Evolutionary conservation across 139 green algal genomes (phyloP), one percentile per base, ranked within the genome.

Genomic region (Ulvella scutata): DNA sequence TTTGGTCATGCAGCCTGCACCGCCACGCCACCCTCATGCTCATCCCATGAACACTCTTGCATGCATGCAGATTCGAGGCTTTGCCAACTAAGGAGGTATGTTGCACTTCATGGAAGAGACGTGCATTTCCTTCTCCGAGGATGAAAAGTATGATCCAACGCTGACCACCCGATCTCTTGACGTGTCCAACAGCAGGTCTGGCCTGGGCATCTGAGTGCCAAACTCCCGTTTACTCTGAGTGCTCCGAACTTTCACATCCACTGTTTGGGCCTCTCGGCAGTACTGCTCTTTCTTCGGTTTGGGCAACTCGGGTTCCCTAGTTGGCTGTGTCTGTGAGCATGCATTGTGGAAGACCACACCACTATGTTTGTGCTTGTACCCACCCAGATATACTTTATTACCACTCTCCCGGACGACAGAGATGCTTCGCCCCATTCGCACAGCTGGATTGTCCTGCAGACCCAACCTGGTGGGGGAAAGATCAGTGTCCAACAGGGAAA

Each of bases 291-390:
- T 79, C n/a, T 37, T 79, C 40, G 74, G 72, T 36, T 59, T 77
- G 73, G 9, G 28, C 51, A 77, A 82, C 61, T 83, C 79, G 72
- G 84, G 73, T 23, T 76, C 80, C 62, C 79, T 67, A 21, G 79
- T n/a, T n/a, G n/a, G n/a, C n/a, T n/a, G 73, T n/a, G 89, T 92
- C 82, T 93, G 85, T 4, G 72, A 88, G n/a, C 28, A 43, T 20
- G 86, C 87, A 77, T 96, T 85, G 76, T 92, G 88, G 82, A 88
- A 94, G 13, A 87, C 43, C 1, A 76, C 43, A n/a, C 86, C 85
- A 0, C 44, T 87, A 23, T 74, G 75, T 62, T 88, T 89, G 80
- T 92, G 79, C 1, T 82, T 75, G 79, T 85, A 93, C 36, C 90
- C 90, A 2, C 89, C 90, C 20, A 90, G 34, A 77, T 84, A 93